These are phyloP conservation scores for Hyaloscypha hepaticicola DNA, from an alignment of 495 filamentous ascomycete genomes.

Conservation along the genomic window DNA sequence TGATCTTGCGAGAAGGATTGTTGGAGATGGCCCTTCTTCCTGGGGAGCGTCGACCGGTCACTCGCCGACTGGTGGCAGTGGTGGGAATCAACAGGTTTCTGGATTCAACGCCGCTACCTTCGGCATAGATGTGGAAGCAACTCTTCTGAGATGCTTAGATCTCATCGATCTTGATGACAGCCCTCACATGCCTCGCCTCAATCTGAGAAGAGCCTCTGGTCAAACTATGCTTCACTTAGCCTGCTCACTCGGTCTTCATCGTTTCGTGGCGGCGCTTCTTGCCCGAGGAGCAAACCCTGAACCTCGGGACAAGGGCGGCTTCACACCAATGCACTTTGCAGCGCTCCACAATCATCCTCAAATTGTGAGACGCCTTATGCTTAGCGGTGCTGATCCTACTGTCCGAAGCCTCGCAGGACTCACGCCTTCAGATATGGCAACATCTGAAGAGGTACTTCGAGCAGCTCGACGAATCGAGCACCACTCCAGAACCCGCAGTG, in stretches of 20 bases:
- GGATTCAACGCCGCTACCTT: slow-evolving; percentile 42
- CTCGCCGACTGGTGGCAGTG: slow-evolving; percentile 21
- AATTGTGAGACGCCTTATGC: slow-evolving; percentile 72
- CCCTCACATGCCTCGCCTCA: slow-evolving; percentile 62
- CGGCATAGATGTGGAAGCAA: slow-evolving; percentile 58
- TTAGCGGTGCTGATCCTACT: slow-evolving; percentile 69
- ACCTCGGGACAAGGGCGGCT: slow-evolving; percentile 73
- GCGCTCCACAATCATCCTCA: slow-evolving; percentile 73
- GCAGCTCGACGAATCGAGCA: slow-evolving; percentile 54
- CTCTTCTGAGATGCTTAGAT: slow-evolving; percentile 71
- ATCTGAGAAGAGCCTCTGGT: slow-evolving; percentile 61
- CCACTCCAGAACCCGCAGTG: slow-evolving; percentile 56
- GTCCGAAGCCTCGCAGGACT: slow-evolving; percentile 69
- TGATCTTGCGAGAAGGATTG: slow-evolving; percentile 54
- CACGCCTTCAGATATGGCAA: slow-evolving; percentile 70
- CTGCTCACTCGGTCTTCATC: slow-evolving; percentile 69
- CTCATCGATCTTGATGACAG: slow-evolving; percentile 76
- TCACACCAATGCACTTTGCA: slow-evolving; percentile 81
- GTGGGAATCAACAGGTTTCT: slow-evolving; percentile 23
- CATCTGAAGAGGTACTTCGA: slow-evolving; percentile 55
- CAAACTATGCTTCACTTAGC: slow-evolving; percentile 84
- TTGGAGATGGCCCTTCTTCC: slow-evolving; percentile 38
- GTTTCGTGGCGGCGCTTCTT: slow-evolving; percentile 77
- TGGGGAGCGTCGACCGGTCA: slow-evolving; percentile 28
- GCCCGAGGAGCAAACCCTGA: slow-evolving; percentile 78